A percentile compares a stretch with the other conserved stretches of the same genome.
phyloP scores from a whole-genome alignment of 805 yeast genomes.

The Saturnispora zaruensis region DNA sequence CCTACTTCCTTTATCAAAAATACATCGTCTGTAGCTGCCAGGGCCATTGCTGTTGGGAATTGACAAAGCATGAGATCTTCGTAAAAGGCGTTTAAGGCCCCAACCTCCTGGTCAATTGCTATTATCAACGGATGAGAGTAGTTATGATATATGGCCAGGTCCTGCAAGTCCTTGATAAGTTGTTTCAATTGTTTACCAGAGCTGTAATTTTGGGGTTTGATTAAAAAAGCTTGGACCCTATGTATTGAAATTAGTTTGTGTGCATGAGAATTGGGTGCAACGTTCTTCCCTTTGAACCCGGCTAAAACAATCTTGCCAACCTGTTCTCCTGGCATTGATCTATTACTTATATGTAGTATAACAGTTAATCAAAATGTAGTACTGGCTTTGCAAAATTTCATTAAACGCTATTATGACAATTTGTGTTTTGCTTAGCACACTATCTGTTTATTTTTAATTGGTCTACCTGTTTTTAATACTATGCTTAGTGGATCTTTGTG shows the following conservation, averaged over 20 bases:
- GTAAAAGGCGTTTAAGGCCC: constrained; percentile 50
- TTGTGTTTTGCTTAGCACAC: background rate
- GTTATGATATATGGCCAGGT: constrained; percentile 41
- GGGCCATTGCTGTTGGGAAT: constrained; percentile 59
- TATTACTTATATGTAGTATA: background rate
- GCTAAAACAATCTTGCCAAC: constrained; percentile 49
- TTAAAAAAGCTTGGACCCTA: constrained; percentile 43
- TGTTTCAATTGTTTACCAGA: constrained; percentile 40
- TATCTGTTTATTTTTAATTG: background rate
- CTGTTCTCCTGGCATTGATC: background rate
- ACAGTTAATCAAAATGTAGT: background rate
- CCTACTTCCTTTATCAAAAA: constrained; percentile 43
- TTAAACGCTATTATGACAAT: background rate
- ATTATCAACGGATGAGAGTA: constrained; percentile 46
- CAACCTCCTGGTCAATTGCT: constrained; percentile 57
- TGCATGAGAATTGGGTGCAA: constrained; percentile 39
- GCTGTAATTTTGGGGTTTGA: constrained; percentile 43
- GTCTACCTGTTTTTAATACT: background rate
- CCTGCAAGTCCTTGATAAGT: constrained; percentile 45
- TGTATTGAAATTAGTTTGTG: constrained; percentile 42
- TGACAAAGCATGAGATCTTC: constrained; percentile 45
- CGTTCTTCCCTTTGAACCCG: constrained; percentile 49
- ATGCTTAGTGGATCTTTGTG: too few species aligned
- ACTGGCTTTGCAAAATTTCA: background rate
- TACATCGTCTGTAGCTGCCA: constrained; percentile 45